Percentiles rank a stretch among this genome's conserved stretches.
phyloP scores from a whole-genome alignment of 2,329 filamentous ascomycete species.

The Phaeosphaeriaceae sp. region DNA sequence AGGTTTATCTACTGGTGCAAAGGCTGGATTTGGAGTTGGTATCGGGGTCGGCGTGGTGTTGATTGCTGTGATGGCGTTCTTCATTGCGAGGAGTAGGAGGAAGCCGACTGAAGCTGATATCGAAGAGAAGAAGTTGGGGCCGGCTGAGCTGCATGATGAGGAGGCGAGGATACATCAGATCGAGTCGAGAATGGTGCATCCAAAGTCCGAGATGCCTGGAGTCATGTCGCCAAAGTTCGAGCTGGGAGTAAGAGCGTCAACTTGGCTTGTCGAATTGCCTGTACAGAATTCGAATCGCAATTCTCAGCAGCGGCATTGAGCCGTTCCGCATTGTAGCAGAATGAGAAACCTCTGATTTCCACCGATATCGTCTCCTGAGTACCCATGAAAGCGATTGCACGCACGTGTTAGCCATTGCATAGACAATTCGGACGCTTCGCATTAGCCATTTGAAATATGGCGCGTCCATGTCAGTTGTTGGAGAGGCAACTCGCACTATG shows the following conservation, averaged over 20 bases:
- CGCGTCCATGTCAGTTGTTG: too few species aligned
- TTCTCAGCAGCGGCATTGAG: not conserved
- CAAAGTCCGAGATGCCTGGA: constrained; percentile 1
- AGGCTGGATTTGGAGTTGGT: constrained; percentile 9
- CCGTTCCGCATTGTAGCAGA: too few species aligned
- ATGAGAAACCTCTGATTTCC: too few species aligned
- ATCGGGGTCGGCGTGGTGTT: constrained; percentile 6
- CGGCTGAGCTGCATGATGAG: constrained; percentile 1
- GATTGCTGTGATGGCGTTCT: not conserved
- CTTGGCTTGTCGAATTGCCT: constrained; percentile 5
- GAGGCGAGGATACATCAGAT: constrained; percentile 2
- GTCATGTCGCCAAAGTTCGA: not conserved
- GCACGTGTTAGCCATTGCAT: too few species aligned
- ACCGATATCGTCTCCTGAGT: not conserved
- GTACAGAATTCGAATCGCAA: constrained; percentile 1
- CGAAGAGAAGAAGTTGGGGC: not conserved
- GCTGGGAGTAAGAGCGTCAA: constrained; percentile 5
- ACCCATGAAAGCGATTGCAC: too few species aligned
- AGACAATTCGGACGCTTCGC: not conserved
- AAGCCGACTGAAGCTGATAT: not conserved
- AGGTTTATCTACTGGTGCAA: constrained; percentile 6
- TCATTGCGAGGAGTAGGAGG: constrained; percentile 3
- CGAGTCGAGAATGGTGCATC: not conserved
- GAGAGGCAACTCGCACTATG: too few species aligned
- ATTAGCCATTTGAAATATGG: not conserved